Evolutionary conservation across 768 basidiomycete genomes (phyloP).

Genomic region (Hericium erinaceus): DNA sequence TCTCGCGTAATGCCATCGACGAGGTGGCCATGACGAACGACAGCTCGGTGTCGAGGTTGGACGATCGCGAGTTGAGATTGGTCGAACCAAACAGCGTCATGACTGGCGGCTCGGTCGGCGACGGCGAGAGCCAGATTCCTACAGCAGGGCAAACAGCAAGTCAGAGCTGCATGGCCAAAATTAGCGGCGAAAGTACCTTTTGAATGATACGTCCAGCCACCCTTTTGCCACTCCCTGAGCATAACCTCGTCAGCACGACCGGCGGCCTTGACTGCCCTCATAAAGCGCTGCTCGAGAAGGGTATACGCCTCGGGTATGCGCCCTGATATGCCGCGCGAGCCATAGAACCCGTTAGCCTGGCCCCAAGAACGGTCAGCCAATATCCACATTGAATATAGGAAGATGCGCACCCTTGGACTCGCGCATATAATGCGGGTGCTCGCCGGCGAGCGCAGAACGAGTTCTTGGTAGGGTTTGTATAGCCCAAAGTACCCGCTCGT

Average conservation of each 20-base stretch:
- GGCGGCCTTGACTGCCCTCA: slow-evolving; percentile 48
- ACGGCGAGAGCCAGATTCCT: slow-evolving; percentile 84
- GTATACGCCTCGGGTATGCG: slow-evolving; percentile 96
- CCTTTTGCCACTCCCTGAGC: slow-evolving; percentile 79
- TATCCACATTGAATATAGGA: background rate
- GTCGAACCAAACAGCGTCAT: slow-evolving; percentile 90
- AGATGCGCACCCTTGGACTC: slow-evolving; percentile 61
- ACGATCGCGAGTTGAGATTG: slow-evolving; percentile 87
- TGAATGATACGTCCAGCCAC: slow-evolving; percentile 97
- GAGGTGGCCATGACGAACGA: slow-evolving; percentile 78
- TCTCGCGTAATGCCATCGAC: slow-evolving; percentile 36
- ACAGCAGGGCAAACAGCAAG: background rate
- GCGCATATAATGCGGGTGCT: slow-evolving; percentile 74
- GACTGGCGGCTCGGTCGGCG: slow-evolving; percentile 38
- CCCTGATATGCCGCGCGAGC: slow-evolving; percentile 81
- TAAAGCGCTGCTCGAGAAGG: slow-evolving; percentile 76
- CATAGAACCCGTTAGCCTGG: slow-evolving; percentile 94
- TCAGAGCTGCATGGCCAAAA: background rate
- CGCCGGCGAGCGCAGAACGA: slow-evolving; percentile 49
- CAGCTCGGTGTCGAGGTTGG: slow-evolving; percentile 85
- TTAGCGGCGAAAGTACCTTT: slow-evolving; percentile 54
- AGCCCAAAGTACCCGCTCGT: slow-evolving; percentile 96
- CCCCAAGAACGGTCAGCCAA: background rate
- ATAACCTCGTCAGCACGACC: slow-evolving; percentile 40
- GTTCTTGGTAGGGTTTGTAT: slow-evolving; percentile 67